Conservation (phyloP, 305 asterid genomes). For the Lippia alba region DNA sequence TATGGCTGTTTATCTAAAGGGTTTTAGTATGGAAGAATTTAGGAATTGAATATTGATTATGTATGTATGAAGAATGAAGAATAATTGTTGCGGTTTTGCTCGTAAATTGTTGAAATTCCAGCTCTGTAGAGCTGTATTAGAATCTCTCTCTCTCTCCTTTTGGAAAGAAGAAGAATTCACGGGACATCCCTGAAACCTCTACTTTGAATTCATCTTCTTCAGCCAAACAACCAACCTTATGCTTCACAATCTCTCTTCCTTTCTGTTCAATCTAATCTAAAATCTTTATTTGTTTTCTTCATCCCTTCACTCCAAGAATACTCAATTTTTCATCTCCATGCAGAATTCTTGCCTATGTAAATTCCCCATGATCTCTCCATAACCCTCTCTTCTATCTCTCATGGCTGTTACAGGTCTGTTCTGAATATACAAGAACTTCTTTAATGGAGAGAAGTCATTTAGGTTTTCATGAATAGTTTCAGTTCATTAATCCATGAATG, state of each 20-base stretch:
- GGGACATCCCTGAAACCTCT: conserved; percentile 67
- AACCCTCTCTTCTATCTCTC: neutral
- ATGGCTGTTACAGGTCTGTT: neutral
- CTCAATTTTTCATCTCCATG: conserved; percentile 17
- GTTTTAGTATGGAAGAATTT: no score
- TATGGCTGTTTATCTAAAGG: no score
- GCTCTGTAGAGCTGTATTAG: no score
- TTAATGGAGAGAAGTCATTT: neutral
- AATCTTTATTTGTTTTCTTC: neutral
- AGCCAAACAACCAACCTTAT: conserved; percentile 44
- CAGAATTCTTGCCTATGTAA: neutral
- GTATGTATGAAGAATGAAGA: no score
- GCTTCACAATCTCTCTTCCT: conserved; percentile 38
- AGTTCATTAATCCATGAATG: conserved; percentile 39
- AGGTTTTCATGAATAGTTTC: neutral
- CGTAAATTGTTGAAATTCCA: no score
- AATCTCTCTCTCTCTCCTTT: conserved; percentile 11
- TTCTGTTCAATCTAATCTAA: conserved; percentile 39
- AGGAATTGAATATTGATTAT: no score
- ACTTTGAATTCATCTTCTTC: conserved; percentile 51
- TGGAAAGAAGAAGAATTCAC: conserved; percentile 72
- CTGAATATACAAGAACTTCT: neutral
- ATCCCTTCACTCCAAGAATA: conserved; percentile 20
- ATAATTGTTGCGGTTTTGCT: no score
- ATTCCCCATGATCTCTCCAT: neutral